Percentiles rank a stretch among this genome's conserved stretches.
These are phyloP conservation scores for Russula sp. DNA, from an alignment of 768 basidiomycete genomes.

Conservation along the genomic window DNA sequence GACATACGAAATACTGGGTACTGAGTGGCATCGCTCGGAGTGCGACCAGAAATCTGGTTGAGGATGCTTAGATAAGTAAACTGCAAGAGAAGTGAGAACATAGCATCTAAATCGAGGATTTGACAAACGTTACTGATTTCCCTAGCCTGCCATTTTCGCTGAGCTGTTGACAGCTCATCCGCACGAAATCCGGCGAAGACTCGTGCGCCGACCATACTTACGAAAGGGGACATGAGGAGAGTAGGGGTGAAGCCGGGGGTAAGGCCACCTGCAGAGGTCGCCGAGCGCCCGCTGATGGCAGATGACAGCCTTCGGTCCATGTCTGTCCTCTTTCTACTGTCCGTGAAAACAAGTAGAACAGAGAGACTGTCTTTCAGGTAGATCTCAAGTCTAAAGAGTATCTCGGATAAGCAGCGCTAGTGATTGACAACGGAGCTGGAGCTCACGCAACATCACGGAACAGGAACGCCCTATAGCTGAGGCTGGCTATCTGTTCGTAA, in stretches of 20 bases:
- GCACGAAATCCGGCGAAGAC: constrained; percentile 43
- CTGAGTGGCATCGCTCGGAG: constrained; percentile 91
- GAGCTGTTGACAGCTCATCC: constrained; percentile 66
- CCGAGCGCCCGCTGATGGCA: constrained; percentile 37
- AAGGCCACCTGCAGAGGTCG: constrained; percentile 24
- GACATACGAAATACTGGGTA: constrained; percentile 84
- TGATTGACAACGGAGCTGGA: background rate
- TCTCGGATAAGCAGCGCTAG: background rate
- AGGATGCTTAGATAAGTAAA: constrained; percentile 85
- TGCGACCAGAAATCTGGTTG: constrained; percentile 89
- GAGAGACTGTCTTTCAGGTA: constrained; percentile 93
- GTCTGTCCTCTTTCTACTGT: constrained; percentile 56
- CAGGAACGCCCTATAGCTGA: constrained; percentile 76
- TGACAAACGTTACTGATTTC: constrained; percentile 82
- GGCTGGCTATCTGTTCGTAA: constrained; percentile 70
- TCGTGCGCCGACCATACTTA: constrained; percentile 46
- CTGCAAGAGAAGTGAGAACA: constrained; percentile 35
- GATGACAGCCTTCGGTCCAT: constrained; percentile 48
- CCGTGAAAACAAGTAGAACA: constrained; percentile 74
- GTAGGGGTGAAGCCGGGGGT: constrained; percentile 40
- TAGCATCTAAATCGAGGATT: background rate
- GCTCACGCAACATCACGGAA: constrained; percentile 90
- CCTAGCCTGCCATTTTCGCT: constrained; percentile 79
- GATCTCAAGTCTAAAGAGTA: constrained; percentile 61
- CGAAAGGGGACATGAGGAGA: constrained; percentile 49